Percentiles rank a stretch among this genome's conserved stretches.
Conservation (phyloP, 75 land plant genomes). For the Chamaecyparis obtusa region DNA sequence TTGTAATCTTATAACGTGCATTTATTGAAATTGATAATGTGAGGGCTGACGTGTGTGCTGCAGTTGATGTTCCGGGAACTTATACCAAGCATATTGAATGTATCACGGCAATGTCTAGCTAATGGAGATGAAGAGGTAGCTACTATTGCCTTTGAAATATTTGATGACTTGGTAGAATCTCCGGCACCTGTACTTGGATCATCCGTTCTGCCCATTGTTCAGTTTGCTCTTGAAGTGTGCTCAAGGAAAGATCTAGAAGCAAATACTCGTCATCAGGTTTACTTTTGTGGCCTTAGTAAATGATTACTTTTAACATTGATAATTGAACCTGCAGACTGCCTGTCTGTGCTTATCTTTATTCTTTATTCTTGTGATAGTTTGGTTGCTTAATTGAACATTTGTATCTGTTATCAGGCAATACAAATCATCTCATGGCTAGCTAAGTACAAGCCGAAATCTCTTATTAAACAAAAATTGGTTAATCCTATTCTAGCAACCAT, state of each 20-base stretch:
- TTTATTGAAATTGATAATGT: neutral
- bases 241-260: constrained; percentile 75
- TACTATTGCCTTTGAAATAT: constrained; percentile 91
- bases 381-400: neutral
- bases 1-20: neutral
- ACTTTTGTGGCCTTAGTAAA: neutral
- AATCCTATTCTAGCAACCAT: constrained; percentile 72
- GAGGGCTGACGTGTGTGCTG: neutral
- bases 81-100: constrained; percentile 80
- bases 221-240: constrained; percentile 95
- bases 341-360: neutral
- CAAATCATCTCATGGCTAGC: constrained; percentile 96
- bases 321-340: neutral
- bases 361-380: neutral
- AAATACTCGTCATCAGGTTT: constrained; percentile 92
- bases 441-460: constrained; percentile 81
- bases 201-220: constrained; percentile 81
- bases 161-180: constrained; percentile 98
- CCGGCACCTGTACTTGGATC: constrained; percentile 95
- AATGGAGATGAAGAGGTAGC: constrained; percentile 94
- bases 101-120: constrained; percentile 85
- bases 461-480: constrained; percentile 85
- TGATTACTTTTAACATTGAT: neutral
- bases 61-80: constrained; percentile 89
- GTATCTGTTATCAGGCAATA: constrained; percentile 63